These are phyloP conservation scores for Candida gigantensis DNA, from an alignment of 1,139 yeast genomes.

Conservation along the genomic window DNA sequence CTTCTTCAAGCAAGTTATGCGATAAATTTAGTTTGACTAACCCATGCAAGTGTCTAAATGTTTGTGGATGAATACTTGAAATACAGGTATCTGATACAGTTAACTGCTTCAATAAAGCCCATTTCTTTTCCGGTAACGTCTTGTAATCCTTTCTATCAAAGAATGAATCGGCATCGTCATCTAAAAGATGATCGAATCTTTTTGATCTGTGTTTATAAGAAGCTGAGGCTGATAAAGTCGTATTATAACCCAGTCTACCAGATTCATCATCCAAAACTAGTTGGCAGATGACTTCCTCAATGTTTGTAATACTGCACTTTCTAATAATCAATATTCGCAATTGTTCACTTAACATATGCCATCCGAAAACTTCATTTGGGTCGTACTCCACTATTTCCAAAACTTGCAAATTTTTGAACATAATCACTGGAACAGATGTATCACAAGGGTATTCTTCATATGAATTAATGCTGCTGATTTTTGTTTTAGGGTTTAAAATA, in stretches of 20 bases:
- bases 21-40: conserved; percentile 61
- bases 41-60: conserved; percentile 51
- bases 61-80: conserved; percentile 40
- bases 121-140: conserved; percentile 42
- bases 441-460: conserved; percentile 75
- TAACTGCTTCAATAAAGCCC: conserved; percentile 59
- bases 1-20: conserved; percentile 47
- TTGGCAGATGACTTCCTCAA: conserved; percentile 50
- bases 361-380: conserved; percentile 66
- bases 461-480: conserved; percentile 55
- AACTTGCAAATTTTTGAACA: conserved; percentile 63
- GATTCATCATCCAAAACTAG: conserved; percentile 59
- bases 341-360: conserved; percentile 59
- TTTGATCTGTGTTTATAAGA: not conserved
- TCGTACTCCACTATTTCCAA: conserved; percentile 61
- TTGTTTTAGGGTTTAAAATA: conserved; percentile 58
- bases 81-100: conserved; percentile 60
- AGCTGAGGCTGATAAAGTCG: conserved; percentile 8
- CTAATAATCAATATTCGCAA: conserved; percentile 56
- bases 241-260: conserved; percentile 42
- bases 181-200: conserved; percentile 12
- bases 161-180: conserved; percentile 27
- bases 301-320: conserved; percentile 50
- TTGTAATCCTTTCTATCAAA: conserved; percentile 19
- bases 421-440: conserved; percentile 61